A percentile compares a stretch with the other conserved stretches of the same genome.
Evolutionary conservation across 257 asterid genomes (phyloP).

Genomic region (Coffea canephora): DNA sequence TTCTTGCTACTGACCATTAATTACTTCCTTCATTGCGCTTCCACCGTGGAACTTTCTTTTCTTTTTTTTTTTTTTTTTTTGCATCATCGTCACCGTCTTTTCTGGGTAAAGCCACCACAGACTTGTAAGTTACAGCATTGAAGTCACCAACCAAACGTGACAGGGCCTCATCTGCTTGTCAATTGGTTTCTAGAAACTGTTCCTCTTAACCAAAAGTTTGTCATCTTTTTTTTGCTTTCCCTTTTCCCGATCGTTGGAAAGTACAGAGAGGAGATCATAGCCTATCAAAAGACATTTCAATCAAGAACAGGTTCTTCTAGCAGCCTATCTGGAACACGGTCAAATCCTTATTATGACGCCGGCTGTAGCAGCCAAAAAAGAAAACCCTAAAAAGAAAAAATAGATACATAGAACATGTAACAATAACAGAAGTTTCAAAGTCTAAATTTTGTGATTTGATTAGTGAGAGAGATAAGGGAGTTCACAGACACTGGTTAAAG

Average conservation of each 20-base stretch:
- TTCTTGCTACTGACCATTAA: neutral
- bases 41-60: neutral
- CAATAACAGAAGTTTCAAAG: too few relatives aligned
- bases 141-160: neutral
- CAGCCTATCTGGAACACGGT: neutral
- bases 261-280: neutral
- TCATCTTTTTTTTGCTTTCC: neutral
- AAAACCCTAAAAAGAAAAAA: too few relatives aligned
- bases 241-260: neutral
- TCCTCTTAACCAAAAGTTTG: neutral
- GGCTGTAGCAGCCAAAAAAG: neutral
- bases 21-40: neutral
- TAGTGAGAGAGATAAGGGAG: too few relatives aligned
- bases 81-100: neutral
- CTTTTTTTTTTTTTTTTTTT: too few relatives aligned
- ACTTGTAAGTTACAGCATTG: neutral
- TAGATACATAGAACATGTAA: too few relatives aligned
- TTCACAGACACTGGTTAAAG: too few relatives aligned
- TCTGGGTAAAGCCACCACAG: neutral
- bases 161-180: neutral
- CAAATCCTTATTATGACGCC: neutral
- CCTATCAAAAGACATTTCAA: neutral
- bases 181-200: neutral
- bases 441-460: too few relatives aligned
- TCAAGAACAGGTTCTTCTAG: neutral